phyloP scores from a whole-genome alignment of 441 rosid species.

The Adansonia madagascariensis region DNA sequence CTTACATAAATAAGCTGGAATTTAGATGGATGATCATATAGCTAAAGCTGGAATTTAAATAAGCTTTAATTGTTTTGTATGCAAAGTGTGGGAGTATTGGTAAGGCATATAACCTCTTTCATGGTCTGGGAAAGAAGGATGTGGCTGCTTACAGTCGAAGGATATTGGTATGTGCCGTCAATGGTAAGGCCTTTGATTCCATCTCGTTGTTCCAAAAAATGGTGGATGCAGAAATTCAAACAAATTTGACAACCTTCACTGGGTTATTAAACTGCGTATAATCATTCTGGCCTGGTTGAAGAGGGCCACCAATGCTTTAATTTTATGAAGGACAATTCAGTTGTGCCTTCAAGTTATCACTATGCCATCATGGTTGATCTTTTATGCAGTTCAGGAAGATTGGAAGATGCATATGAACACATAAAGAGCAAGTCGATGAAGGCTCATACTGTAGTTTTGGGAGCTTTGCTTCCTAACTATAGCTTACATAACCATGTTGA shows the following conservation, averaged over 20 bases:
- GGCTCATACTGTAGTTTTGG: constrained; percentile 44
- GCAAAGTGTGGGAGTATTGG: constrained; percentile 42
- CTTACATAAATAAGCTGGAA: constrained; percentile 39
- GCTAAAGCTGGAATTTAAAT: constrained; percentile 19
- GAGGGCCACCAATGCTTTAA: constrained; percentile 40
- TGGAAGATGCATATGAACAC: constrained; percentile 43
- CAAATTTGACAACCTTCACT: constrained; percentile 40
- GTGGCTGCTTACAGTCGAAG: constrained; percentile 41
- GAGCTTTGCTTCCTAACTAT: constrained; percentile 48
- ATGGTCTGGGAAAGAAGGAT: constrained; percentile 42
- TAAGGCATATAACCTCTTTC: constrained; percentile 38
- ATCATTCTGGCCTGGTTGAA: constrained; percentile 44
- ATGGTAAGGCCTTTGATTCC: constrained; percentile 41
- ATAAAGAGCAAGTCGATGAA: constrained; percentile 39
- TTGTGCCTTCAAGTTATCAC: constrained; percentile 42
- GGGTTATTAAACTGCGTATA: constrained; percentile 40
- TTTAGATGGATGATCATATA: constrained; percentile 39
- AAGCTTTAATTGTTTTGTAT: constrained; percentile 40
- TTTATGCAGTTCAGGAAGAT: constrained; percentile 45
- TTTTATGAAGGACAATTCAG: constrained; percentile 37
- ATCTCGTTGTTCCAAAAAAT: constrained; percentile 38
- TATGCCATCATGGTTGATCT: constrained; percentile 50
- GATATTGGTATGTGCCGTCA: constrained; percentile 44
- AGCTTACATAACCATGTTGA: constrained; percentile 39
- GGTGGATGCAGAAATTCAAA: constrained; percentile 34